These are phyloP conservation scores for Trichocladium antarcticum DNA, from an alignment of 495 filamentous ascomycete genomes.

Conservation along the genomic window DNA sequence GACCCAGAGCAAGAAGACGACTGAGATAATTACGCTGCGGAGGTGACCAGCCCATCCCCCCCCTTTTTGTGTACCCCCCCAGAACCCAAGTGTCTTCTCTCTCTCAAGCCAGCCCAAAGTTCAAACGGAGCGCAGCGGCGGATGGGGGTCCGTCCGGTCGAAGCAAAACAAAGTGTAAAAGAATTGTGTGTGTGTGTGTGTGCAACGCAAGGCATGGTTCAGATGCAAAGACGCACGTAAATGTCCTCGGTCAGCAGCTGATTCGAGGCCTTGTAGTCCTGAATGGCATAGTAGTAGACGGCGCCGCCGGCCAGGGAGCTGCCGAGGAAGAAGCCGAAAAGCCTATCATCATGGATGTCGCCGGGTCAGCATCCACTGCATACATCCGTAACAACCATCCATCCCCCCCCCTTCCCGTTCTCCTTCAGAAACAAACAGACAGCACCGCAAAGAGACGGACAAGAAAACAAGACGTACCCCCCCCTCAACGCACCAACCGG, in stretches of 20 bases:
- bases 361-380: not conserved
- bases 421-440: no score
- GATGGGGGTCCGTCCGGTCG: not conserved
- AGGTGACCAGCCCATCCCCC: not conserved
- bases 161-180: not conserved
- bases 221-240: constrained; percentile 60
- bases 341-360: constrained; percentile 44
- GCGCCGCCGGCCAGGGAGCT: constrained; percentile 63
- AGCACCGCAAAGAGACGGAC: not conserved
- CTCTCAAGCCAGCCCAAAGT: not conserved
- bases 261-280: constrained; percentile 89
- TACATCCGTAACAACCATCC: no score
- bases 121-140: not conserved
- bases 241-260: constrained; percentile 94
- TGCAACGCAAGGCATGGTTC: constrained; percentile 15
- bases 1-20: constrained; percentile 7
- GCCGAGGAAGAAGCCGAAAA: constrained; percentile 91
- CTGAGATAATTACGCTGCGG: constrained; percentile 12
- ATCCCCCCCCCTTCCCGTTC: not conserved
- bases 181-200: no score
- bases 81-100: not conserved
- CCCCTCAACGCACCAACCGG: constrained; percentile 87
- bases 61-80: not conserved
- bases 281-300: constrained; percentile 83
- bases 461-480: constrained; percentile 51